Conservation (phyloP, 2,329 filamentous ascomycete genomes). For the Zymoseptoria crescenta region DNA sequence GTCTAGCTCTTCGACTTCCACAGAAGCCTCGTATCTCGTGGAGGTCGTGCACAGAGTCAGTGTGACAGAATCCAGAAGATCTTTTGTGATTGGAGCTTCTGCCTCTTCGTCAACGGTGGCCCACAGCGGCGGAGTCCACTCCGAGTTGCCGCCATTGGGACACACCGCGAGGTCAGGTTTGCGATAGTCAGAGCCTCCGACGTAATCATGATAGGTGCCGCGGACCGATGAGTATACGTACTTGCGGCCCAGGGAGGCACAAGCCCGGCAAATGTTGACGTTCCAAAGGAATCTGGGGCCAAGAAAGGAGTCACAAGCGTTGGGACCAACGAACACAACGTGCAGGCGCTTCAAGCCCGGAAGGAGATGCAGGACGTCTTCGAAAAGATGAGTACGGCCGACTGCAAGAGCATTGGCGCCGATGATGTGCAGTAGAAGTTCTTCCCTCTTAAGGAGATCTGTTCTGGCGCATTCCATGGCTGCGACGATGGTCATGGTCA, state of each 20-base stretch:
- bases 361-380: conserved; percentile 2
- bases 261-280: background rate
- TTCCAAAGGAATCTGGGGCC: background rate
- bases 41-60: conserved; percentile 1
- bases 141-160: background rate
- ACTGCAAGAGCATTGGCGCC: background rate
- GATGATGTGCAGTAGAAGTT: background rate
- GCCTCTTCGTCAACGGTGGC: background rate
- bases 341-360: background rate
- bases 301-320: background rate
- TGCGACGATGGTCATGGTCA: conserved; percentile 1
- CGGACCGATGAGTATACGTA: background rate
- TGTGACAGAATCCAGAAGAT: background rate
- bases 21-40: background rate
- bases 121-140: background rate
- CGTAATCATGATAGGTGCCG: conserved; percentile 1
- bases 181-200: background rate
- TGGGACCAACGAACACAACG: background rate
- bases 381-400: background rate
- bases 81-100: background rate
- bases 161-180: conserved; percentile 1
- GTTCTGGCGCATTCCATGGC: background rate
- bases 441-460: background rate
- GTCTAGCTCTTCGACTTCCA: background rate
- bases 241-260: background rate